Conservation (phyloP, 495 filamentous ascomycete genomes). For the Pyrenula aspistea region DNA sequence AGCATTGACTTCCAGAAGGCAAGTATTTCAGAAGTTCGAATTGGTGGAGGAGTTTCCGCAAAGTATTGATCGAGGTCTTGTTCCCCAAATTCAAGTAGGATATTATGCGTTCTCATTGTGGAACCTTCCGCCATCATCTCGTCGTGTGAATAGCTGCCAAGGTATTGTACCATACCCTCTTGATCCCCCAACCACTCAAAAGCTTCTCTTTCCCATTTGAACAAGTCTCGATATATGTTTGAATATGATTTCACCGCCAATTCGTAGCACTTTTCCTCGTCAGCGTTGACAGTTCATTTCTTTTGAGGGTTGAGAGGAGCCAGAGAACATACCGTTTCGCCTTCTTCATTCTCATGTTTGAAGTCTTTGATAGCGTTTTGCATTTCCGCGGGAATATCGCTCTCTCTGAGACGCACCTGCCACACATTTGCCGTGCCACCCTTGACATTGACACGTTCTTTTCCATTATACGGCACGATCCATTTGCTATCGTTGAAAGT, state of each 20-base stretch:
- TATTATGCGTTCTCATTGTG: slow-evolving; percentile 12
- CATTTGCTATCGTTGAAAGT: too few species aligned
- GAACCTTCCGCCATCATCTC: background rate
- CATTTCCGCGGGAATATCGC: slow-evolving; percentile 12
- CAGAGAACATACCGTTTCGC: background rate
- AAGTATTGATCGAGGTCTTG: slow-evolving; percentile 23
- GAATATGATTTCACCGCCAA: slow-evolving; percentile 23
- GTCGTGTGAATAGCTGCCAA: slow-evolving; percentile 12
- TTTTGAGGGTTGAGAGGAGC: background rate
- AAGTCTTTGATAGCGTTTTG: slow-evolving; percentile 2
- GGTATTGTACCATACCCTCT: slow-evolving; percentile 16
- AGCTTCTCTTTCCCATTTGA: slow-evolving; percentile 16
- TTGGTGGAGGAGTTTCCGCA: slow-evolving; percentile 12
- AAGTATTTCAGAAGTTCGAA: slow-evolving; percentile 13
- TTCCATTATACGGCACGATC: slow-evolving; percentile 20
- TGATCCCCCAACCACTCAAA: slow-evolving; percentile 13
- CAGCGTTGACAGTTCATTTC: background rate
- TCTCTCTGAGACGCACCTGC: slow-evolving; percentile 18
- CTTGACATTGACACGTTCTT: slow-evolving; percentile 10
- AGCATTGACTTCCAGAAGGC: slow-evolving; percentile 24
- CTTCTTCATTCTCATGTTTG: slow-evolving; percentile 6
- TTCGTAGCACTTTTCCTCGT: slow-evolving; percentile 24
- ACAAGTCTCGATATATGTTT: slow-evolving; percentile 8
- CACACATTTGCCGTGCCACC: slow-evolving; percentile 22
- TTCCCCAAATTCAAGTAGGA: slow-evolving; percentile 23